Evolutionary conservation across 768 basidiomycete species (phyloP).

Genomic region (Amanita subjunquillea): DNA sequence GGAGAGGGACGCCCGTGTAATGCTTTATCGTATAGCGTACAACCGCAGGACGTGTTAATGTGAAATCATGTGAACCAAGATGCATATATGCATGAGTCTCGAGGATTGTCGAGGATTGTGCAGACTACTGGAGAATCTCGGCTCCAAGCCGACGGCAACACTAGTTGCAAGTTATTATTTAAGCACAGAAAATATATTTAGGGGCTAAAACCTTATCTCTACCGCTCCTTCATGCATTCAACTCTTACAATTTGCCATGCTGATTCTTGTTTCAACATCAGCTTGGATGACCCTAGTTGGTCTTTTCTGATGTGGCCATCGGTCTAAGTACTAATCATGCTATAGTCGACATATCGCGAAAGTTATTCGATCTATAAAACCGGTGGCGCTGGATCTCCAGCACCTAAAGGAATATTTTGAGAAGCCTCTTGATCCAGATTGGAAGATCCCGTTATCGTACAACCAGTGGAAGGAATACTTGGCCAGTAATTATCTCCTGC

Average conservation of each 20-base stretch:
- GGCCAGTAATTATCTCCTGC: background rate
- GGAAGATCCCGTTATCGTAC: constrained; percentile 1
- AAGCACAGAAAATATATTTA: too few relatives aligned
- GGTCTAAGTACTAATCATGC: background rate
- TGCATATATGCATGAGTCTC: too few relatives aligned
- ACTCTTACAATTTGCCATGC: too few relatives aligned
- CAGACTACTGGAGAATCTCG: too few relatives aligned
- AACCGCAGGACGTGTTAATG: background rate
- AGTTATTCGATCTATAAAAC: background rate
- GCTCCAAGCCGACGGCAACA: too few relatives aligned
- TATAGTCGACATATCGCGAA: background rate
- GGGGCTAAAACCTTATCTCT: too few relatives aligned
- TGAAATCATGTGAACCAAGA: background rate
- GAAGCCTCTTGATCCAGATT: background rate
- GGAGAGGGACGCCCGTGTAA: background rate
- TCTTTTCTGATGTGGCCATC: background rate
- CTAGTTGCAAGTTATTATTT: too few relatives aligned
- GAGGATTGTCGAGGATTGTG: too few relatives aligned
- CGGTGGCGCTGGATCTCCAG: background rate
- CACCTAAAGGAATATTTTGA: background rate
- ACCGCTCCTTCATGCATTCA: too few relatives aligned
- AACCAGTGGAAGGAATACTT: background rate
- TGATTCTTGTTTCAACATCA: background rate
- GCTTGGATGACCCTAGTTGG: background rate
- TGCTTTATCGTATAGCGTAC: background rate